phyloP scores from a whole-genome alignment of 768 basidiomycete species.

The Boletus vermiculosoides region DNA sequence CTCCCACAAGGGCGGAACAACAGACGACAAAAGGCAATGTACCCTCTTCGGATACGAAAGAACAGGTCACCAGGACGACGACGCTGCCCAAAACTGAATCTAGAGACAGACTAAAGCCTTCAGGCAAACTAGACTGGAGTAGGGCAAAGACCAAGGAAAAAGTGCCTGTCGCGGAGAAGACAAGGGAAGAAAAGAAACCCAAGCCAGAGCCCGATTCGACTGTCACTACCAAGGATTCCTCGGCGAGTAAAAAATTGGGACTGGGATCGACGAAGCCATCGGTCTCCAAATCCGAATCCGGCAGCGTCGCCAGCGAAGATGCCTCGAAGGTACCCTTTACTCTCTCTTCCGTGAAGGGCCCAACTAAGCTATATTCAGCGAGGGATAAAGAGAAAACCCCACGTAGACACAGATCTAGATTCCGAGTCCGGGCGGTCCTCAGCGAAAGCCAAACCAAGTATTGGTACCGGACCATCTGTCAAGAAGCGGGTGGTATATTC shows the following conservation, averaged over 20 bases:
- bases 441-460: slow-evolving; percentile 10
- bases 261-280: not conserved
- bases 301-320: not conserved
- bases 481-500: slow-evolving; percentile 54
- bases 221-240: not conserved
- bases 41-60: slow-evolving; percentile 26
- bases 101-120: slow-evolving; percentile 32
- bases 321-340: slow-evolving; percentile 3
- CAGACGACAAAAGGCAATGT: slow-evolving; percentile 24
- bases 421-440: slow-evolving; percentile 19
- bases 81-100: slow-evolving; percentile 15
- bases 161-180: slow-evolving; percentile 5
- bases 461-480: slow-evolving; percentile 23
- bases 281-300: not conserved
- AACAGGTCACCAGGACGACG: slow-evolving; percentile 26
- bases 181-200: slow-evolving; percentile 17
- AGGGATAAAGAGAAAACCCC: slow-evolving; percentile 46
- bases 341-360: not conserved
- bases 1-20: slow-evolving; percentile 13
- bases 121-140: slow-evolving; percentile 63
- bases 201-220: slow-evolving; percentile 11
- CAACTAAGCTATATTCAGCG: slow-evolving; percentile 31
- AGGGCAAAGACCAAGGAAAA: slow-evolving; percentile 50
- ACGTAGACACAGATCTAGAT: slow-evolving; percentile 22
- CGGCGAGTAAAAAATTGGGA: not conserved